phyloP scores from a whole-genome alignment of 2,329 filamentous ascomycete genomes.

The Pezicula radicicola region DNA sequence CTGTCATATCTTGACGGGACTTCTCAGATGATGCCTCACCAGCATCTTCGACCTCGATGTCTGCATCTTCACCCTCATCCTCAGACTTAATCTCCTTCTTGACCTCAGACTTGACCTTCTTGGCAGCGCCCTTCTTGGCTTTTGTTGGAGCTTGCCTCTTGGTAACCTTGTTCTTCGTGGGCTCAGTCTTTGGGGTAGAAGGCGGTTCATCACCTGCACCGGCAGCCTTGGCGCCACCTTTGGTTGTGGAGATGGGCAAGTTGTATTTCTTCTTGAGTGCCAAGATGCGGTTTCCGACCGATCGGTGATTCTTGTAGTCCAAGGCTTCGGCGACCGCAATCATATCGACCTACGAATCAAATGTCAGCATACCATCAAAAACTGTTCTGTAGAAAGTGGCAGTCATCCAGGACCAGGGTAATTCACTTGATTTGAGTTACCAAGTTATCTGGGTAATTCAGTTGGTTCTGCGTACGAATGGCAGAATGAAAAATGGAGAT shows the following conservation, averaged over 20 bases:
- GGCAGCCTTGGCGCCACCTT: background rate
- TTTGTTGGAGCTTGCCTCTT: conserved; percentile 15
- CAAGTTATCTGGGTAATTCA: background rate
- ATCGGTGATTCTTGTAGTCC: conserved; percentile 16
- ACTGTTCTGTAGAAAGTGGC: background rate
- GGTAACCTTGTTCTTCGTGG: background rate
- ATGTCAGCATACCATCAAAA: background rate
- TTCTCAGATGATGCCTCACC: background rate
- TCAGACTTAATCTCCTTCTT: conserved; percentile 10
- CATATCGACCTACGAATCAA: conserved; percentile 15
- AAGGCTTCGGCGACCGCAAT: conserved; percentile 14
- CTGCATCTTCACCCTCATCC: background rate
- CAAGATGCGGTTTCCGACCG: conserved; percentile 19
- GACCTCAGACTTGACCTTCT: conserved; percentile 5
- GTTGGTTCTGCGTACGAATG: background rate
- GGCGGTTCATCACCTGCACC: background rate
- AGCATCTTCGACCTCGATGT: background rate
- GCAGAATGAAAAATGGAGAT: background rate
- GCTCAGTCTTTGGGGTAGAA: conserved; percentile 3
- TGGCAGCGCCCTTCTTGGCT: conserved; percentile 13
- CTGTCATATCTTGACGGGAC: background rate
- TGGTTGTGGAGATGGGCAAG: conserved; percentile 10
- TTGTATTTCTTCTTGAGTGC: conserved; percentile 24
- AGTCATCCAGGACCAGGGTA: background rate
- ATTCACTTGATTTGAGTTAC: background rate